A percentile compares a stretch with the other conserved stretches of the same genome.
Evolutionary conservation across 257 asterid species (phyloP).

Genomic region (Salvia hispanica): DNA sequence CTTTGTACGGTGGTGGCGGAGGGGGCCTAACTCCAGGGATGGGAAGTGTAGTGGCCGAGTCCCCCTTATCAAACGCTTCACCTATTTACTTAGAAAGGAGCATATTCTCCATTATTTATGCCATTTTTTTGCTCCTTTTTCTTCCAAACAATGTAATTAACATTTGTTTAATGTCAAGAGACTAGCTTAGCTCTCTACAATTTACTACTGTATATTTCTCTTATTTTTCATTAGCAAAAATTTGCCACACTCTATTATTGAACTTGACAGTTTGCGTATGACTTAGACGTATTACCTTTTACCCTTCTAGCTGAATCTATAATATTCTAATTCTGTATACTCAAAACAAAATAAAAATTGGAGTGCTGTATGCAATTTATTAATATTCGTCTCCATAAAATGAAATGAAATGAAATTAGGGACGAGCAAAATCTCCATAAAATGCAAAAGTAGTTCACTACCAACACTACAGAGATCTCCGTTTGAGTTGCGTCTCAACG

Average conservation of each 20-base stretch:
- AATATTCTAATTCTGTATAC: no score
- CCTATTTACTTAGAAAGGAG: not conserved
- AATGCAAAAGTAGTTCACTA: not conserved
- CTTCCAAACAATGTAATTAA: slow-evolving; percentile 26
- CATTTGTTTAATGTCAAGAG: slow-evolving; percentile 22
- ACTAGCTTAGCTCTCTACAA: slow-evolving; percentile 15
- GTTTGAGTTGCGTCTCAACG: slow-evolving; percentile 28
- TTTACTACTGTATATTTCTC: no score
- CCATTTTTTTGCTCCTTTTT: slow-evolving; percentile 37
- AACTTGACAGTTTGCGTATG: no score
- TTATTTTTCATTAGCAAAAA: no score
- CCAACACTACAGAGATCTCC: slow-evolving; percentile 34
- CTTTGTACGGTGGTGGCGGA: slow-evolving; percentile 41
- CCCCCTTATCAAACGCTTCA: slow-evolving; percentile 36
- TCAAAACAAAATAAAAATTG: no score
- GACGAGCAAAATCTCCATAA: no score
- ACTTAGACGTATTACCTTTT: no score
- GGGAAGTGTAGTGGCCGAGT: slow-evolving; percentile 37
- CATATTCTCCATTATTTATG: slow-evolving; percentile 10
- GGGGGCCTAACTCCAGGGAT: slow-evolving; percentile 46
- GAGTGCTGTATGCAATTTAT: no score
- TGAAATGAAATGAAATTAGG: not conserved
- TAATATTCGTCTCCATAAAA: no score
- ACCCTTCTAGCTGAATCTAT: no score
- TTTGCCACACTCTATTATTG: no score